phyloP scores from a whole-genome alignment of 345 rosid genomes.

The Gossypium bickii region DNA sequence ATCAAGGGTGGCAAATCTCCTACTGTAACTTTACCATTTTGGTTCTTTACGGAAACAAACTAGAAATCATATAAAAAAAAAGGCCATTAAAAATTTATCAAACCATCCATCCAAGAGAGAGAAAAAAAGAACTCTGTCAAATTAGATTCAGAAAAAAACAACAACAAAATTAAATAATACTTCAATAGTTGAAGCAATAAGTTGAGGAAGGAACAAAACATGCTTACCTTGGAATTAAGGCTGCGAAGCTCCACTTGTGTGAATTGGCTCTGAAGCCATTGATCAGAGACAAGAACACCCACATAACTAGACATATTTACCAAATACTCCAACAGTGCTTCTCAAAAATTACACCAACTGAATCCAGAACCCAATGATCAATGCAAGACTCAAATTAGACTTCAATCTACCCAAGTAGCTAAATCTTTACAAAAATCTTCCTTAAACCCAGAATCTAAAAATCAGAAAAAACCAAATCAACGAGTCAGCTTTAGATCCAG shows the following conservation, averaged over 20 bases:
- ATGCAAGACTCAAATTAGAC: background rate
- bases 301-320: constrained; percentile 62
- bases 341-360: constrained; percentile 11
- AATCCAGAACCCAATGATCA: constrained; percentile 27
- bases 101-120: too few relatives aligned
- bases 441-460: constrained; percentile 8
- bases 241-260: constrained; percentile 87
- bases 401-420: background rate
- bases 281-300: constrained; percentile 78
- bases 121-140: background rate
- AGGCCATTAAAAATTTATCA: background rate
- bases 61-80: constrained; percentile 23
- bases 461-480: constrained; percentile 12
- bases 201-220: background rate
- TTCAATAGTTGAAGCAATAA: background rate
- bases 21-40: constrained; percentile 52
- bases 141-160: background rate
- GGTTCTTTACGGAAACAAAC: constrained; percentile 57
- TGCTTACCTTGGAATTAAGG: constrained; percentile 71
- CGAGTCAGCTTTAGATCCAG: background rate
- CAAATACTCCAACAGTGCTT: constrained; percentile 16
- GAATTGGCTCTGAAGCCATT: constrained; percentile 79
- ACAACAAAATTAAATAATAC: background rate
- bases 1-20: constrained; percentile 58
- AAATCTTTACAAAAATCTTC: background rate